A percentile compares a stretch with the other conserved stretches of the same genome.
Conservation (phyloP, 2,329 filamentous ascomycete genomes). For the Lithohypha guttulata region DNA sequence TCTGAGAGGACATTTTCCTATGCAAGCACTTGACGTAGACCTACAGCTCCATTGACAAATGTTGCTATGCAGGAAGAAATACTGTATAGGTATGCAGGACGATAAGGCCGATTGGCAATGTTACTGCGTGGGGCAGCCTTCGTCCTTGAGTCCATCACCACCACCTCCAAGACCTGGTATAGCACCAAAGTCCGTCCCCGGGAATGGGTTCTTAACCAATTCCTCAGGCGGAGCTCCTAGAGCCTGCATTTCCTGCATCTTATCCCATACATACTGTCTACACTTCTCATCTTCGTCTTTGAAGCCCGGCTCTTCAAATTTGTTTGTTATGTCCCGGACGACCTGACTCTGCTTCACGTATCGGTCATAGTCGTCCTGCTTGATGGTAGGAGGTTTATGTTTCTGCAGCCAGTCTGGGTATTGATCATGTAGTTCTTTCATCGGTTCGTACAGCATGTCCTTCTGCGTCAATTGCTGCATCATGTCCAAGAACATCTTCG, state of each 20-base stretch:
- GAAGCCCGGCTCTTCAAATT: slow-evolving; percentile 76
- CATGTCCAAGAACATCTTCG: slow-evolving; percentile 92
- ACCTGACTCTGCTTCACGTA: slow-evolving; percentile 72
- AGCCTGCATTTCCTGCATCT: slow-evolving; percentile 99
- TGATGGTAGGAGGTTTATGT: slow-evolving; percentile 54
- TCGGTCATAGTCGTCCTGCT: slow-evolving; percentile 60
- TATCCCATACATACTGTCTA: slow-evolving; percentile 86
- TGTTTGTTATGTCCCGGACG: slow-evolving; percentile 74
- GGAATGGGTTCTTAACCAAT: slow-evolving; percentile 49
- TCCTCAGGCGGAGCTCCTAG: slow-evolving; percentile 83
- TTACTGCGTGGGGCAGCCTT: slow-evolving; percentile 51
- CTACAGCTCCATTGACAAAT: too few relatives aligned
- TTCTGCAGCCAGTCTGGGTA: slow-evolving; percentile 81
- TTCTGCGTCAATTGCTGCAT: slow-evolving; percentile 99
- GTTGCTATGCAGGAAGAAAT: too few relatives aligned
- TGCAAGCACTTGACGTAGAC: too few relatives aligned
- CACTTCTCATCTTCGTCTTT: slow-evolving; percentile 70
- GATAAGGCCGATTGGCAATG: slow-evolving; percentile 7
- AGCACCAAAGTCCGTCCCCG: slow-evolving; percentile 46
- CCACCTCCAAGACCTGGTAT: slow-evolving; percentile 52
- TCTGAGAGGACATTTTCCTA: too few relatives aligned
- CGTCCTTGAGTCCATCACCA: slow-evolving; percentile 49
- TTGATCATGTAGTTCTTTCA: slow-evolving; percentile 92
- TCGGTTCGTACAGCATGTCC: slow-evolving; percentile 94
- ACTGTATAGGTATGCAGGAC: too few relatives aligned